Conservation (phyloP, 331 rosid genomes). For the Pyrus hybrid region DNA sequence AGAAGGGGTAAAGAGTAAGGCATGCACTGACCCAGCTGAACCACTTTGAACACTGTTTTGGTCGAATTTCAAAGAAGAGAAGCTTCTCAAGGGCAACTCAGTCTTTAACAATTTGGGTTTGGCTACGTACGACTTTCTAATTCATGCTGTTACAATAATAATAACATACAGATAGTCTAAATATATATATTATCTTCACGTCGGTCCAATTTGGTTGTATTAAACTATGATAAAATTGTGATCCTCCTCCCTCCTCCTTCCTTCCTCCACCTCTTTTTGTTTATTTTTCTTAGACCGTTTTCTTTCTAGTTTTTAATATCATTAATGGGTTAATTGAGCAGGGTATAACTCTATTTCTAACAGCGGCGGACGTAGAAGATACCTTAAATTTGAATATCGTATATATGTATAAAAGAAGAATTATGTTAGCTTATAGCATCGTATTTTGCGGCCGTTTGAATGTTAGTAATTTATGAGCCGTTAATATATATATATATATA, state of each 20-base stretch:
- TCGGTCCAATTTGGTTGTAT: neutral
- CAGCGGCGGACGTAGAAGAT: no score
- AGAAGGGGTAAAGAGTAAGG: neutral
- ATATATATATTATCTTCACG: conserved; percentile 16
- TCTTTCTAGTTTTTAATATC: neutral
- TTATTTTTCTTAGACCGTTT: no score
- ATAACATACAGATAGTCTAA: neutral
- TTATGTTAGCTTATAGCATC: no score
- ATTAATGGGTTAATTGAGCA: no score
- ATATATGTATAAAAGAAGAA: no score
- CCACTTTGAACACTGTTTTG: conserved; percentile 5
- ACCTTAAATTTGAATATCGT: no score
- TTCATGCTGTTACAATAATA: neutral
- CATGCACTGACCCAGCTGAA: neutral
- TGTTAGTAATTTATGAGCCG: no score
- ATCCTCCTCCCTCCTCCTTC: neutral
- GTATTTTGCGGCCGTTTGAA: no score
- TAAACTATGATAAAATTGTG: neutral
- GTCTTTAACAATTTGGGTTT: conserved; percentile 24
- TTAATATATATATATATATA: no score
- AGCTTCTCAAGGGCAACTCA: conserved; percentile 7
- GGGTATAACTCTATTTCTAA: no score
- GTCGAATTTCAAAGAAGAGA: conserved; percentile 40
- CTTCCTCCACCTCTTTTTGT: neutral
- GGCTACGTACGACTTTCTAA: conserved; percentile 16